Percentiles rank a stretch among this genome's conserved stretches.
These are phyloP conservation scores for Salix udensis DNA, from an alignment of 345 rosid species.

Conservation along the genomic window DNA sequence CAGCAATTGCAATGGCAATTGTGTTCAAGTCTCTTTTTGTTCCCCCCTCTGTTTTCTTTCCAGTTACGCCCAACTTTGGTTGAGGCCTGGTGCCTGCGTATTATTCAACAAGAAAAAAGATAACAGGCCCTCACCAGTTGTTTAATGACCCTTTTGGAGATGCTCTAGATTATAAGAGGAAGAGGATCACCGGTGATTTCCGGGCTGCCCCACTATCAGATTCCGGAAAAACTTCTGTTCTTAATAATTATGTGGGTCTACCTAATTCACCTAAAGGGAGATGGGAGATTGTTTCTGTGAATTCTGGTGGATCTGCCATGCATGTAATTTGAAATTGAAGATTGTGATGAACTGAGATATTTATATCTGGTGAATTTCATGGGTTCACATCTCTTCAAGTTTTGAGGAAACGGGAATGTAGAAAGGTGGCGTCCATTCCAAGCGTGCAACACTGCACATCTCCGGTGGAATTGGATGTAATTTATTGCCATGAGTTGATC, in stretches of 20 bases:
- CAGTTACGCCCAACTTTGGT: not conserved
- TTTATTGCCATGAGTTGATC: not conserved
- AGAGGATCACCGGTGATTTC: not conserved
- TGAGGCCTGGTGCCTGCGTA: not conserved
- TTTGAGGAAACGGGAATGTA: not conserved
- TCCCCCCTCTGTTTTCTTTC: conserved; percentile 24
- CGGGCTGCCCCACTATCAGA: conserved; percentile 1
- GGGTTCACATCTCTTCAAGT: not conserved
- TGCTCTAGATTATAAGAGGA: conserved; percentile 7
- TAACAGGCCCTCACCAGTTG: conserved; percentile 20
- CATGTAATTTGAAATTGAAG: conserved; percentile 31
- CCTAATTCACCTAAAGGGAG: conserved; percentile 35
- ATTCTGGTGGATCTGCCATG: conserved; percentile 85
- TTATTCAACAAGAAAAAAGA: not conserved
- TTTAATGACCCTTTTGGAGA: conserved; percentile 27
- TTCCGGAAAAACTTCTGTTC: not conserved
- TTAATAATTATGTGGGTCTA: not conserved
- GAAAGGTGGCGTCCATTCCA: not conserved
- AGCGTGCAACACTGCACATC: not conserved
- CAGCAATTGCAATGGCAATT: not conserved
- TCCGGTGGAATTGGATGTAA: not conserved
- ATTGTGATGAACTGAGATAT: no score
- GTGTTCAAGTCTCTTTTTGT: not conserved
- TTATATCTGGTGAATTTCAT: not conserved
- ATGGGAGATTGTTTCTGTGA: conserved; percentile 52